These are phyloP conservation scores for Kalanchoe fedtschenkoi DNA, from an alignment of 164 flowering plant species.

Conservation along the genomic window DNA sequence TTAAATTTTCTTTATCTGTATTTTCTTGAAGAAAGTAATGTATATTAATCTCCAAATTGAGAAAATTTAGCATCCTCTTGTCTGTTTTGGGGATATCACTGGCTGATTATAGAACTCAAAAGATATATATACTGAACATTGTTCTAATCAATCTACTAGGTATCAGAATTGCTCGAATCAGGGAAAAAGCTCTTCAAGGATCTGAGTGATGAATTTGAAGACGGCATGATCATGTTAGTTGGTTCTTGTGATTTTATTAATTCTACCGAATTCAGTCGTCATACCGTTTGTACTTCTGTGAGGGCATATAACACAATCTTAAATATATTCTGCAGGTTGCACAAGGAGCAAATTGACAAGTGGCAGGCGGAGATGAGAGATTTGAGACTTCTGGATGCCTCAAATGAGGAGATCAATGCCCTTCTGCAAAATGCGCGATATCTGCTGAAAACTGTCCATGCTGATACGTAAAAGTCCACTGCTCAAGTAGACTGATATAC, in stretches of 20 bases:
- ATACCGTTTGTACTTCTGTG: background rate
- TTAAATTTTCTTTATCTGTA: background rate
- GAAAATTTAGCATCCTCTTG: background rate
- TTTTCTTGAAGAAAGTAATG: background rate
- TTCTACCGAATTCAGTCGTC: background rate
- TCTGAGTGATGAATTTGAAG: constrained; percentile 66
- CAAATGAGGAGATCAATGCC: constrained; percentile 48
- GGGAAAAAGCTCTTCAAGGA: constrained; percentile 64
- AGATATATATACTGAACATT: background rate
- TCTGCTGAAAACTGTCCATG: constrained; percentile 41
- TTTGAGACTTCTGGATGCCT: constrained; percentile 50
- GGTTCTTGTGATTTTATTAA: background rate
- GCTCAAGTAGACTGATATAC: background rate
- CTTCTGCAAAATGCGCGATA: constrained; percentile 50
- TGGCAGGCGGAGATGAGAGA: constrained; percentile 87
- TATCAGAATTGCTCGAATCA: constrained; percentile 65
- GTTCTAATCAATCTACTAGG: constrained; percentile 23
- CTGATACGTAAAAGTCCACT: constrained; percentile 19
- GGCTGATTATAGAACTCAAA: background rate
- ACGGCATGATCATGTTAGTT: constrained; percentile 53
- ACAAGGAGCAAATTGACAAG: constrained; percentile 65
- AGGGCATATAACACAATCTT: background rate
- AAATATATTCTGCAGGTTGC: constrained; percentile 37
- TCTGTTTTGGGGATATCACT: background rate
- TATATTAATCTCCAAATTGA: too few relatives aligned